Base-by-base conservation (phyloP, 2,329 filamentous ascomycete genomes). In the Hypoxylon sp. region DNA sequence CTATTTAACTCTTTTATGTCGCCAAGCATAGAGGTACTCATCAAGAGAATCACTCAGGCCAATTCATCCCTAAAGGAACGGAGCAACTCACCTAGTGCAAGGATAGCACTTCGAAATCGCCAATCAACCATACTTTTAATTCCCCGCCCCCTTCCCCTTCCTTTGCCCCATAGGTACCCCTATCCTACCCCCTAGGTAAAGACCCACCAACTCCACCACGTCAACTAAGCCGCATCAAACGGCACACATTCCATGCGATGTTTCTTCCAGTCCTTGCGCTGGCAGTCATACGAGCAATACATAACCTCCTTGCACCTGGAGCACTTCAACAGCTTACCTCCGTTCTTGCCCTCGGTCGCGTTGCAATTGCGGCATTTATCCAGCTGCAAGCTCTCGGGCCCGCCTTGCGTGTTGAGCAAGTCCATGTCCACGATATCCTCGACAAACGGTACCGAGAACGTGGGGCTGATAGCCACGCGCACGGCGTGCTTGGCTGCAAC, bases 391-490 rank as follows among this genome's bases (percentile, higher is more conserved):
- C 50, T 29, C 43, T 47, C 56, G 9, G 65, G 2, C 5, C 25
- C 54, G 5, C 30, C 50, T 39, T 52, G 46, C 9, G 30, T 29
- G 6, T 32, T 25, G 5, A 63, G 8, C 0, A 45, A 12, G 6
- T 64, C 61, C 30, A 11, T 14, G 21, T 80, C 77, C 0, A 80
- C 65, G 19, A 80, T 68, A 23, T 81, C 74, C 69, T 85, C 83
- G 1, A 82, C 79, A 8, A 80, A 77, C 0, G 79, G 78, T 21
- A 79, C 78, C 7, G 83, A 76, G 71, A 82, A 90, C 0, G 79
- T 76, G 0, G 86, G 86, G 59, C 87, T 89, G 69, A 90, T 85
- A 3, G 85, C 86, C 5, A 87, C 78, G 5, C 88, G 82, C 27
- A 88, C 85, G 27, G 84, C 81, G 51, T 81, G 76, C 57, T 78